Evolutionary conservation across 768 basidiomycete species (phyloP).

Genomic region (Chlorophyllum brunneum): DNA sequence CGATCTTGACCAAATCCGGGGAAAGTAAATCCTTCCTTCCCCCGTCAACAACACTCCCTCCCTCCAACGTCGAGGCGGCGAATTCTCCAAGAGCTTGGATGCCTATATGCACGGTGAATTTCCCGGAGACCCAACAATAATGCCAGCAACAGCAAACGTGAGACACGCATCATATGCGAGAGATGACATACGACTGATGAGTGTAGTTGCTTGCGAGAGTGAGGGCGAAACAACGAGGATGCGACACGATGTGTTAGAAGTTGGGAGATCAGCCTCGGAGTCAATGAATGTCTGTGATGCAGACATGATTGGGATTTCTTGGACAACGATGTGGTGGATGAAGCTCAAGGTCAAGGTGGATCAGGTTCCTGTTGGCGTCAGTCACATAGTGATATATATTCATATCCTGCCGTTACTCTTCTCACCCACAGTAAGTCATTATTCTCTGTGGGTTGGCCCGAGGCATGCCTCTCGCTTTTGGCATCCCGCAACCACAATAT

Average conservation of each 20-base stretch:
- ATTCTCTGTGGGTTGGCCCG: not conserved
- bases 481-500: too few relatives aligned
- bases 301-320: constrained; percentile 1
- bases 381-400: constrained; percentile 5
- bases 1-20: constrained; percentile 31
- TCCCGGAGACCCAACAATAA: not conserved
- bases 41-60: constrained; percentile 2
- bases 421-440: not conserved
- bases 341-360: not conserved
- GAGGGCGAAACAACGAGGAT: constrained; percentile 30
- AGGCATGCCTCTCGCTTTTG: too few relatives aligned
- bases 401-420: not conserved
- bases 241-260: constrained; percentile 24
- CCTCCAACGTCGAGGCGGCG: constrained; percentile 15
- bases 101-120: constrained; percentile 9
- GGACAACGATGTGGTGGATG: not conserved
- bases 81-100: constrained; percentile 5
- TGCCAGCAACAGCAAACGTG: constrained; percentile 12
- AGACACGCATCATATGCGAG: constrained; percentile 8
- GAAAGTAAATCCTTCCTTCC: constrained; percentile 4
- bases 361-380: not conserved
- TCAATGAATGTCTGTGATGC: not conserved
- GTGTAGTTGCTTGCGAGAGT: constrained; percentile 21
- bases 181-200: constrained; percentile 27
- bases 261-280: constrained; percentile 14